Percentiles rank a stretch among this genome's conserved stretches.
Conservation (phyloP, 2,329 filamentous ascomycete genomes). For the Lasiodiplodia theobromae region DNA sequence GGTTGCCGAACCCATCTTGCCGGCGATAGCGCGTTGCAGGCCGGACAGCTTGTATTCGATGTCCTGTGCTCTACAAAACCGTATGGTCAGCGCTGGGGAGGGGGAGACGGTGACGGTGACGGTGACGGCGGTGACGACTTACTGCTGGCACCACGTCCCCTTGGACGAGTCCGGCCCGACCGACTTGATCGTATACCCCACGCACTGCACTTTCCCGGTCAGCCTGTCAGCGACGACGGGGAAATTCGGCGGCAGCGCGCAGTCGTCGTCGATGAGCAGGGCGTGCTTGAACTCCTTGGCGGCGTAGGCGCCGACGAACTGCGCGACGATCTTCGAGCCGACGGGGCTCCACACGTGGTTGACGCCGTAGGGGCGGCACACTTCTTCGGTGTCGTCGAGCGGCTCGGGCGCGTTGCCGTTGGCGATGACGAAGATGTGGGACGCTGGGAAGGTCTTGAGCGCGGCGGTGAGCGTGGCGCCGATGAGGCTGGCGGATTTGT, state of each 20-base stretch:
- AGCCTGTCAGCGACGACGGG: slow-evolving; percentile 42
- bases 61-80: slow-evolving; percentile 57
- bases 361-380: slow-evolving; percentile 54
- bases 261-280: slow-evolving; percentile 60
- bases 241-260: slow-evolving; percentile 56
- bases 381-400: slow-evolving; percentile 56
- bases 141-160: slow-evolving; percentile 49
- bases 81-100: no score
- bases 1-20: slow-evolving; percentile 55
- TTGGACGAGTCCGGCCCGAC: slow-evolving; percentile 42
- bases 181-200: slow-evolving; percentile 59
- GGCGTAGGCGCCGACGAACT: slow-evolving; percentile 58
- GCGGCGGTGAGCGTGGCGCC: slow-evolving; percentile 53
- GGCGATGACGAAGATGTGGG: slow-evolving; percentile 57
- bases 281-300: slow-evolving; percentile 55
- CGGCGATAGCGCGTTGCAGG: slow-evolving; percentile 31
- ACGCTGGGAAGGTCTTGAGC: slow-evolving; percentile 54
- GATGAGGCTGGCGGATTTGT: slow-evolving; percentile 54
- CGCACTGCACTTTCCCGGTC: slow-evolving; percentile 46
- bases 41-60: slow-evolving; percentile 59
- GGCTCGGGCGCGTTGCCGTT: slow-evolving; percentile 58
- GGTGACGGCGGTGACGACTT: no score
- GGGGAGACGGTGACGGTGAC: no score
- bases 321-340: slow-evolving; percentile 58
- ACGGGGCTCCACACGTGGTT: slow-evolving; percentile 59